Conservation (phyloP, 352 stramenopile species). For the Globisporangium spinosum region DNA sequence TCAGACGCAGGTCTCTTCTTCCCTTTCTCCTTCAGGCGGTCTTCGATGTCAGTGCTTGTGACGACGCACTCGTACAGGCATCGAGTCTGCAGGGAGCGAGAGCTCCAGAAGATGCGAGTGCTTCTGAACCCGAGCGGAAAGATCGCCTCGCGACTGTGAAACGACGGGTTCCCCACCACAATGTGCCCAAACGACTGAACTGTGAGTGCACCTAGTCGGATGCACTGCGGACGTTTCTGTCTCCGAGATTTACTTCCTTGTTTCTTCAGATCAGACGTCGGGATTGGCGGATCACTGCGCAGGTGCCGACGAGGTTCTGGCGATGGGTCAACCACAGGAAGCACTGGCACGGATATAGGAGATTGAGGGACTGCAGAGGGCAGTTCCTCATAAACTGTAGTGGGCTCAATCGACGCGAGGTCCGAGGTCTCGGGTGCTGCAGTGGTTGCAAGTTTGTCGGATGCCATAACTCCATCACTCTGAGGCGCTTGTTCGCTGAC, state of each 20-base stretch:
- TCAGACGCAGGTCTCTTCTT: slow-evolving; percentile 4
- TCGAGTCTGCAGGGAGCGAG: slow-evolving; percentile 37
- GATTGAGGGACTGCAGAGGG: too few relatives aligned
- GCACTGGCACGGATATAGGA: slow-evolving; percentile 14
- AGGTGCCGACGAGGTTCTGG: slow-evolving; percentile 37
- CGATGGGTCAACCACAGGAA: slow-evolving; percentile 48
- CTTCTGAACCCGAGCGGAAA: slow-evolving; percentile 89
- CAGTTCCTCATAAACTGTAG: neutral
- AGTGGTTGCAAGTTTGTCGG: neutral
- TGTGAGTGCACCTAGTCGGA: slow-evolving; percentile 72
- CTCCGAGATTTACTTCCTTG: slow-evolving; percentile 43
- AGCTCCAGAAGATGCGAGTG: slow-evolving; percentile 93
- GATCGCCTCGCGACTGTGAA: slow-evolving; percentile 86
- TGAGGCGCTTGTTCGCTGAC: neutral
- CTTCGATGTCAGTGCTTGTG: slow-evolving; percentile 71
- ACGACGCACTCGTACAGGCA: slow-evolving; percentile 92
- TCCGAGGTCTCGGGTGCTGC: neutral
- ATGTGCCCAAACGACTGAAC: slow-evolving; percentile 80
- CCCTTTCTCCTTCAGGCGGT: slow-evolving; percentile 20
- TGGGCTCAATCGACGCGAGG: neutral
- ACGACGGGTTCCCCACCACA: slow-evolving; percentile 74
- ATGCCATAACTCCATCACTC: neutral
- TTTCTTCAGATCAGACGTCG: slow-evolving; percentile 59
- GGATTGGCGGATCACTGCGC: slow-evolving; percentile 38
- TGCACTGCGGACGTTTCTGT: slow-evolving; percentile 48